Evolutionary conservation across 805 yeast genomes (phyloP).

Genomic region (Ogataea nitratoaversa): DNA sequence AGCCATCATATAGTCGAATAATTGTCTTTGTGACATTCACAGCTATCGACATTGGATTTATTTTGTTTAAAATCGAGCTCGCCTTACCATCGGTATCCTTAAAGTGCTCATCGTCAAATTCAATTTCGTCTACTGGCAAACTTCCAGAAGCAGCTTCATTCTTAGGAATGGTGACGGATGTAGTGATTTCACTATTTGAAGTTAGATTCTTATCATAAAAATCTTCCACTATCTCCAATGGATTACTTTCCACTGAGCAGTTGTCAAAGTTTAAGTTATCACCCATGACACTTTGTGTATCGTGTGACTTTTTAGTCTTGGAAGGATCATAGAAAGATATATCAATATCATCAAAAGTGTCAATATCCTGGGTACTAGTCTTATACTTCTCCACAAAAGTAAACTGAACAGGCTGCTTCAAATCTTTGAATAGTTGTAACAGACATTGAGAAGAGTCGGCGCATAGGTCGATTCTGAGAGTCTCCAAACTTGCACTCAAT

Average conservation of each 20-base stretch:
- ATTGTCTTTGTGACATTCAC: constrained; percentile 36
- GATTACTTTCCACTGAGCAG: constrained; percentile 7
- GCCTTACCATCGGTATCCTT: constrained; percentile 3
- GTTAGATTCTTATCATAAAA: constrained; percentile 19
- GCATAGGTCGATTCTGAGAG: constrained; percentile 53
- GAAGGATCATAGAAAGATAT: constrained; percentile 26
- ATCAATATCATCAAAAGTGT: constrained; percentile 41
- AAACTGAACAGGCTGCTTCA: constrained; percentile 64
- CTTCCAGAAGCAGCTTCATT: constrained; percentile 5
- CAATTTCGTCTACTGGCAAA: constrained; percentile 7
- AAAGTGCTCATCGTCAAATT: constrained; percentile 23
- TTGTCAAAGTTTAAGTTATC: constrained; percentile 13
- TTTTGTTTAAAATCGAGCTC: background rate
- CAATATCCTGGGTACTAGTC: constrained; percentile 32
- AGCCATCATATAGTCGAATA: constrained; percentile 76
- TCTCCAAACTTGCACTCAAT: constrained; percentile 46
- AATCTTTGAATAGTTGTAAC: constrained; percentile 61
- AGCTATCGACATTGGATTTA: constrained; percentile 28
- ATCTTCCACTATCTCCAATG: constrained; percentile 26
- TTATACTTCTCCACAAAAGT: constrained; percentile 58
- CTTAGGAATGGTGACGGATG: constrained; percentile 5
- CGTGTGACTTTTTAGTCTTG: background rate
- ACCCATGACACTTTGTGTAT: background rate
- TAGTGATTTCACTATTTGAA: constrained; percentile 12
- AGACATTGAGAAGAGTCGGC: constrained; percentile 82